Conservation (phyloP, 2,329 filamentous ascomycete genomes). For the Alternaria atra region DNA sequence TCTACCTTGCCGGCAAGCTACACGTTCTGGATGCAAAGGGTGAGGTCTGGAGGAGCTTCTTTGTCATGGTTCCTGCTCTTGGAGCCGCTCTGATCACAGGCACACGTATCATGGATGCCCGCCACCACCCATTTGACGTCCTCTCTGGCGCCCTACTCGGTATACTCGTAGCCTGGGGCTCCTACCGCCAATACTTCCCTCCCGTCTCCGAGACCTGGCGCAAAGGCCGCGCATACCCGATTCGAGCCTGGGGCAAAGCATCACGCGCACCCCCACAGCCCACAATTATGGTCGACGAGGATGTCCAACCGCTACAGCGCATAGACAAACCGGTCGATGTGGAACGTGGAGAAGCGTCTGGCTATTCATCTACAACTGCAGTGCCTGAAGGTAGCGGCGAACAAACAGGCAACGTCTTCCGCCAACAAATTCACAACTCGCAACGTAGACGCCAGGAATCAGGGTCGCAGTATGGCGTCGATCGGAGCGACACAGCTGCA, state of each 20-base stretch:
- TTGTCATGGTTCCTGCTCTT: conserved; percentile 63
- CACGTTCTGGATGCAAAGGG: conserved; percentile 68
- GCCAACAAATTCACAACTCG: conserved; percentile 50
- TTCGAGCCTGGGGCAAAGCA: conserved; percentile 62
- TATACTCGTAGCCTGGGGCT: conserved; percentile 60
- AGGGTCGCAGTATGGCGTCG: conserved; percentile 33
- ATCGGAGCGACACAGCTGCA: conserved; percentile 43
- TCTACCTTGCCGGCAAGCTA: conserved; percentile 68
- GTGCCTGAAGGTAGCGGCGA: conserved; percentile 25
- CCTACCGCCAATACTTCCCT: conserved; percentile 69
- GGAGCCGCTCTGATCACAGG: conserved; percentile 65
- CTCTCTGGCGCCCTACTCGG: conserved; percentile 64
- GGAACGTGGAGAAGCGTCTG: conserved; percentile 45
- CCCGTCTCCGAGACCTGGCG: conserved; percentile 63
- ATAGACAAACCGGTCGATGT: conserved; percentile 41
- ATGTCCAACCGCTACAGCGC: conserved; percentile 42
- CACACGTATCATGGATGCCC: conserved; percentile 68
- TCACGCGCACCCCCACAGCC: conserved; percentile 48
- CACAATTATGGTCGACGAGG: conserved; percentile 40
- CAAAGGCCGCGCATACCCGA: conserved; percentile 67
- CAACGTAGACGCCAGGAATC: conserved; percentile 47
- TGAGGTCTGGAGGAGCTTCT: conserved; percentile 67
- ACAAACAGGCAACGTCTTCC: conserved; percentile 48
- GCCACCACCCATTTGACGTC: conserved; percentile 69
- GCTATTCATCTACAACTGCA: conserved; percentile 37